These are phyloP conservation scores for Wickerhamomyces ciferrii DNA, from an alignment of 805 yeast genomes.

Conservation along the genomic window DNA sequence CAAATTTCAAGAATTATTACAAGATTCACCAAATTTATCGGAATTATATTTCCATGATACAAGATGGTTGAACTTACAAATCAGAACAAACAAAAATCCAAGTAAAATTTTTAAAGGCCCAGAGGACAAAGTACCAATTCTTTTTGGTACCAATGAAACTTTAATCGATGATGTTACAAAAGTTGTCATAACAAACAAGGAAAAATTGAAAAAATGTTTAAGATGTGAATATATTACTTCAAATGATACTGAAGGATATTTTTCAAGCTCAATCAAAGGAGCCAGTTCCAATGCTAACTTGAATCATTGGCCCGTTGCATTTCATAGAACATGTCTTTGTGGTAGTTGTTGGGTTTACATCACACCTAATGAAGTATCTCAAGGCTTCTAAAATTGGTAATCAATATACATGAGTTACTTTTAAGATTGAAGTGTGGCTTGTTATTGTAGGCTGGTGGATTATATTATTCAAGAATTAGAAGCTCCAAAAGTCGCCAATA, in stretches of 20 bases:
- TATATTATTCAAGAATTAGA: too few species aligned
- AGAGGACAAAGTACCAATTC: conserved; percentile 26
- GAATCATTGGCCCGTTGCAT: conserved; percentile 54
- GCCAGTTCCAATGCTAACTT: conserved; percentile 22
- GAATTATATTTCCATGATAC: conserved; percentile 60
- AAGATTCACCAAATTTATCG: conserved; percentile 15
- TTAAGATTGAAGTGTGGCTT: too few species aligned
- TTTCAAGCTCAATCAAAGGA: conserved; percentile 7
- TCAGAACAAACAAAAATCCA: conserved; percentile 22
- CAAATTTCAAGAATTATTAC: conserved; percentile 27
- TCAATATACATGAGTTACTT: too few species aligned
- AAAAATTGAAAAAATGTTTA: conserved; percentile 38
- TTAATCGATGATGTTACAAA: conserved; percentile 27
- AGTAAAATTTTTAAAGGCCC: conserved; percentile 28
- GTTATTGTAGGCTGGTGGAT: too few species aligned
- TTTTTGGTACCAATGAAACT: conserved; percentile 24
- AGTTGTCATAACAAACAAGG: conserved; percentile 15
- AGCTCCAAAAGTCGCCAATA: too few species aligned
- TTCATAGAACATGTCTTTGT: conserved; percentile 71
- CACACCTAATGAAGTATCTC: background rate
- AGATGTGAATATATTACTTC: conserved; percentile 48
- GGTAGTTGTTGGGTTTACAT: conserved; percentile 68
- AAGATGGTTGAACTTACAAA: conserved; percentile 51
- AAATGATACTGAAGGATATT: conserved; percentile 24
- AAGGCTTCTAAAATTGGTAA: background rate